Conservation (phyloP, 1,139 yeast genomes). For the Torulaspora globosa region DNA sequence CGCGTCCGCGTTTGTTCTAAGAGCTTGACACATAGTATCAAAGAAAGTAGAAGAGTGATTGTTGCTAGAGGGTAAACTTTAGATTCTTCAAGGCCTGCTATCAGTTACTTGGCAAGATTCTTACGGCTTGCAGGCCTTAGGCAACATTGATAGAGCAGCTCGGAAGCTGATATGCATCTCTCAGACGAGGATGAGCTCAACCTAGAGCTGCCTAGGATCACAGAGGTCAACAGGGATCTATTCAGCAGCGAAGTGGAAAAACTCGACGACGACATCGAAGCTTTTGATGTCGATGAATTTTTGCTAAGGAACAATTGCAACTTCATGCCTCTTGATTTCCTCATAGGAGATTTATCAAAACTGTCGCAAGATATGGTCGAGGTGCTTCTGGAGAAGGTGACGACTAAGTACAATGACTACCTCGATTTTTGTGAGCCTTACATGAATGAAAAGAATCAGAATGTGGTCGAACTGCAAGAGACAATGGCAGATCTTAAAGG, state of each 20-base stretch:
- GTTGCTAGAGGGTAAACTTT: background rate
- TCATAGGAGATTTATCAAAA: slow-evolving; percentile 26
- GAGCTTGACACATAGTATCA: background rate
- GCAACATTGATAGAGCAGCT: too few species aligned
- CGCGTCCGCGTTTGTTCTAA: slow-evolving; percentile 6
- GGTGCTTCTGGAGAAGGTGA: slow-evolving; percentile 27
- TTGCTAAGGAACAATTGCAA: slow-evolving; percentile 33
- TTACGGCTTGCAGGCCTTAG: too few species aligned
- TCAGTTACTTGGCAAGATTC: too few species aligned
- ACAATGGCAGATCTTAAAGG: slow-evolving; percentile 24
- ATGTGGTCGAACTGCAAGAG: slow-evolving; percentile 24
- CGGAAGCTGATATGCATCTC: slow-evolving; percentile 21
- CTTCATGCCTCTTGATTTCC: slow-evolving; percentile 30
- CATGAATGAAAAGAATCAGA: slow-evolving; percentile 23
- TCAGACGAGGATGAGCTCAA: slow-evolving; percentile 24
- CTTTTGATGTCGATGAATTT: slow-evolving; percentile 31
- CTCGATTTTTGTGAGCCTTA: slow-evolving; percentile 28
- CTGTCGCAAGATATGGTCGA: slow-evolving; percentile 28
- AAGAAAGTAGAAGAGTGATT: background rate
- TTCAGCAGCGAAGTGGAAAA: slow-evolving; percentile 24
- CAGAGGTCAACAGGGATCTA: slow-evolving; percentile 30
- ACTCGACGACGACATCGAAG: slow-evolving; percentile 10
- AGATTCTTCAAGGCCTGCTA: too few species aligned
- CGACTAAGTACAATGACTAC: slow-evolving; percentile 28
- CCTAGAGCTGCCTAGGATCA: slow-evolving; percentile 27